Percentiles rank a stretch among this genome's conserved stretches.
These are phyloP conservation scores for Penicillium herquei DNA, from an alignment of 495 filamentous ascomycete species.

Conservation along the genomic window DNA sequence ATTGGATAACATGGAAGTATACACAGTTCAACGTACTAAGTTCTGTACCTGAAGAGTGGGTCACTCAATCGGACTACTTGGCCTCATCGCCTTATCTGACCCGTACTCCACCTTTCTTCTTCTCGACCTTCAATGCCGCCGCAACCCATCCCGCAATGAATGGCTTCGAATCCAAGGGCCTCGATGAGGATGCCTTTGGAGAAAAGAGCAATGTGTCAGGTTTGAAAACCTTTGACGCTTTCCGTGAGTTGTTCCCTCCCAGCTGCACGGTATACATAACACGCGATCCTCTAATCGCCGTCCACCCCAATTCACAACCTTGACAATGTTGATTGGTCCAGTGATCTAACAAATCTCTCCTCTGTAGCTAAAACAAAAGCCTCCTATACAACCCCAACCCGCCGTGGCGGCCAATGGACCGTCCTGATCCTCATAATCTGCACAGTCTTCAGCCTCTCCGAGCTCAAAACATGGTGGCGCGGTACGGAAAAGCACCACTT, in stretches of 20 bases:
- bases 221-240: constrained; percentile 91
- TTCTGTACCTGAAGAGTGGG: constrained; percentile 6
- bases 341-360: constrained; percentile 4
- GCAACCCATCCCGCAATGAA: constrained; percentile 55
- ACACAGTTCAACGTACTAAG: neutral
- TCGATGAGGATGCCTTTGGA: constrained; percentile 78
- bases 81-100: constrained; percentile 32
- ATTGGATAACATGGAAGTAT: neutral
- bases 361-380: constrained; percentile 85
- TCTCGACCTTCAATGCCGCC: constrained; percentile 17
- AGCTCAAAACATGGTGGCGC: constrained; percentile 77
- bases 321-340: neutral
- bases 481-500: constrained; percentile 86
- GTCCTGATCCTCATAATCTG: constrained; percentile 73
- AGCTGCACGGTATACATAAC: neutral
- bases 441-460: constrained; percentile 67
- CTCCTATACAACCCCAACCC: constrained; percentile 79
- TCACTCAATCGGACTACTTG: constrained; percentile 35
- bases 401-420: constrained; percentile 91
- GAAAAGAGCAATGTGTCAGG: constrained; percentile 58
- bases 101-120: constrained; percentile 19
- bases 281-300: neutral
- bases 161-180: constrained; percentile 66
- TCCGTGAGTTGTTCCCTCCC: constrained; percentile 62
- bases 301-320: neutral